Percentiles rank a stretch among this genome's conserved stretches.
Conservation (phyloP, 2,329 filamentous ascomycete genomes). For the Alternaria viburni region DNA sequence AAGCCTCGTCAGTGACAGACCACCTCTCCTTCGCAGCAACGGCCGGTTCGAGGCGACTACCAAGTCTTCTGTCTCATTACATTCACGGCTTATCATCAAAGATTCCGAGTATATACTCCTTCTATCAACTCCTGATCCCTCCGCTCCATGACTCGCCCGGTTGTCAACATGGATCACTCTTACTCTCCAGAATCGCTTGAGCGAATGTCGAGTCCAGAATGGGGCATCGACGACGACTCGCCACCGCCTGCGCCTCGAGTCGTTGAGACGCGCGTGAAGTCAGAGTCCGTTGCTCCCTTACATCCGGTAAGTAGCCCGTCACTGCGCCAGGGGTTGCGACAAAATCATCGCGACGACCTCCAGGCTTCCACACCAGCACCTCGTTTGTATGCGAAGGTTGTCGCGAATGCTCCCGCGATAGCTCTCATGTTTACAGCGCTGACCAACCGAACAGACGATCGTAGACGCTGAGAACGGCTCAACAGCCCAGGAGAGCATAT, state of each 20-base stretch:
- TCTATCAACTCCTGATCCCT: not conserved
- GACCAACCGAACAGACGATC: not conserved
- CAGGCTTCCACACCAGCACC: not conserved
- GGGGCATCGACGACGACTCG: not conserved
- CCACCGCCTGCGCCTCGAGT: not conserved
- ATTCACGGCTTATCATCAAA: not conserved
- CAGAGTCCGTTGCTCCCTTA: not conserved
- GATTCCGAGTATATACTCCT: not conserved
- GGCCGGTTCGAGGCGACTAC: not conserved
- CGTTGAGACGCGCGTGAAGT: not conserved
- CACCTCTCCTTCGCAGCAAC: not conserved
- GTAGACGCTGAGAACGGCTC: not conserved
- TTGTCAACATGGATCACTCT: not conserved
- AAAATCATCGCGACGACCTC: not conserved
- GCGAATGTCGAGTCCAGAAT: not conserved
- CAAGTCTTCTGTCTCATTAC: fast-evolving
- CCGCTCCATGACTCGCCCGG: not conserved
- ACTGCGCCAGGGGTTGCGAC: not conserved
- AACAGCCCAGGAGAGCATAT: not conserved
- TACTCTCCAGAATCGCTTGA: not conserved
- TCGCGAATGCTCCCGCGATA: not conserved
- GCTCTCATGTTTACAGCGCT: not conserved
- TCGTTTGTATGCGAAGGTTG: not conserved
- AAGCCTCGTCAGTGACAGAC: not conserved
- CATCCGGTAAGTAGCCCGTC: not conserved